A percentile compares a stretch with the other conserved stretches of the same genome.
These are phyloP conservation scores for Cutaneotrichosporon dermatis DNA, from an alignment of 1,284 basidiomycete species.

Conservation along the genomic window DNA sequence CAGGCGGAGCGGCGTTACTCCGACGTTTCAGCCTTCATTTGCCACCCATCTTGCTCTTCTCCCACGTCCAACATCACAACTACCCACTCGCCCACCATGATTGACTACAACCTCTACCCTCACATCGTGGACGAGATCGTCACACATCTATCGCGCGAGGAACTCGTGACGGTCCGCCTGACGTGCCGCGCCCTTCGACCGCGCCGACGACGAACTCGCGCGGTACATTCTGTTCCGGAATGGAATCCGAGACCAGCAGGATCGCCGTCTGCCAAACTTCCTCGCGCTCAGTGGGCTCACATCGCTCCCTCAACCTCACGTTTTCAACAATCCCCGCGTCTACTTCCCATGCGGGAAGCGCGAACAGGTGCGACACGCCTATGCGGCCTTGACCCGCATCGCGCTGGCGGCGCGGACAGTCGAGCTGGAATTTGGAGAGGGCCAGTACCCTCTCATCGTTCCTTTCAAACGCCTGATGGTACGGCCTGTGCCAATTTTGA, in stretches of 20 bases:
- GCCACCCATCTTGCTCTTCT: neutral
- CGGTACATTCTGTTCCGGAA: neutral
- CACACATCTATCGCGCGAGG: neutral
- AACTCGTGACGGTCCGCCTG: neutral
- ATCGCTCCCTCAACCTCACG: neutral
- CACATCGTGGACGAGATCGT: neutral
- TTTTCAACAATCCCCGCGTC: neutral
- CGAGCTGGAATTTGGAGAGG: neutral
- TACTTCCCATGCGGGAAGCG: neutral
- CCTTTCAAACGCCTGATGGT: neutral
- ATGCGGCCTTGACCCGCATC: neutral
- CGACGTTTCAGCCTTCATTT: neutral
- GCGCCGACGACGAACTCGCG: neutral
- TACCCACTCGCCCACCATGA: neutral
- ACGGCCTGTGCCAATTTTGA: neutral
- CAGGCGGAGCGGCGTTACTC: too few relatives aligned
- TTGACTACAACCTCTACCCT: neutral
- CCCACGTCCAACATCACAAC: neutral
- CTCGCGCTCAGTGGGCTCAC: neutral
- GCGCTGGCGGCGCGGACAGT: neutral
- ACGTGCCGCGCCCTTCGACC: neutral
- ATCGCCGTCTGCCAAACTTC: neutral
- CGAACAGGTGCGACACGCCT: neutral
- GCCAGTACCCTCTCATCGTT: neutral
- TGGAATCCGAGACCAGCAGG: neutral